Evolutionary conservation across 768 basidiomycete genomes (phyloP).

Genomic region (Podaxis sp.): DNA sequence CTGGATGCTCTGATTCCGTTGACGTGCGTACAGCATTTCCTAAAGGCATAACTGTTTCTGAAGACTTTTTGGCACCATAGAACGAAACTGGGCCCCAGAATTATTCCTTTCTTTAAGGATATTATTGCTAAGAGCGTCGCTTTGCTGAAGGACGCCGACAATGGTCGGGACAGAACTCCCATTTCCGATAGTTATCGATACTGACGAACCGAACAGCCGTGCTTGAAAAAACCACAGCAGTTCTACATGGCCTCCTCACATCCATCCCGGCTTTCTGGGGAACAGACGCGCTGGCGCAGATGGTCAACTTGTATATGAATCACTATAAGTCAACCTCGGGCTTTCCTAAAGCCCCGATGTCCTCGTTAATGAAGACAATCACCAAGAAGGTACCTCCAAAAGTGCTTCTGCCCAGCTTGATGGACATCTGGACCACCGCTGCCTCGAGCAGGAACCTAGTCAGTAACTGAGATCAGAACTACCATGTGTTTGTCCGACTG

Average conservation of each 20-base stretch:
- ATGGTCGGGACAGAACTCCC: slow-evolving; percentile 27
- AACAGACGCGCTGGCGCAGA: slow-evolving; percentile 50
- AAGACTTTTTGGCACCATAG: slow-evolving; percentile 37
- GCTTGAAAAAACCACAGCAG: slow-evolving; percentile 36
- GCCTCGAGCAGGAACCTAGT: slow-evolving; percentile 34
- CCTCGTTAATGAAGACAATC: slow-evolving; percentile 57
- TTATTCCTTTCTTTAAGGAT: slow-evolving; percentile 81
- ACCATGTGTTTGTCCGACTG: not conserved
- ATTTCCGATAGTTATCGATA: not conserved
- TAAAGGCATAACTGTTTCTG: slow-evolving; percentile 3
- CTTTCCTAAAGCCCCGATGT: slow-evolving; percentile 32
- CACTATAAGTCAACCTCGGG: slow-evolving; percentile 32
- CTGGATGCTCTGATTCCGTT: slow-evolving; percentile 59
- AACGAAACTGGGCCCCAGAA: slow-evolving; percentile 76
- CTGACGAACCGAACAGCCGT: slow-evolving; percentile 25
- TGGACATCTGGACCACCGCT: slow-evolving; percentile 51
- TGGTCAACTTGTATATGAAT: slow-evolving; percentile 59
- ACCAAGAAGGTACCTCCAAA: slow-evolving; percentile 72
- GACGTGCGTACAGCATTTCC: slow-evolving; percentile 43
- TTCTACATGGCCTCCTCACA: slow-evolving; percentile 68
- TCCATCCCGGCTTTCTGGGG: slow-evolving; percentile 87
- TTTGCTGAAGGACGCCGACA: slow-evolving; percentile 43
- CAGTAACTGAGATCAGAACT: slow-evolving; percentile 13
- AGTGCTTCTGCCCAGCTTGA: slow-evolving; percentile 64
- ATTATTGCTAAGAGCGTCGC: slow-evolving; percentile 60